These are phyloP conservation scores for Sporobolomyces roseus DNA, from an alignment of 768 basidiomycete species.

Conservation along the genomic window DNA sequence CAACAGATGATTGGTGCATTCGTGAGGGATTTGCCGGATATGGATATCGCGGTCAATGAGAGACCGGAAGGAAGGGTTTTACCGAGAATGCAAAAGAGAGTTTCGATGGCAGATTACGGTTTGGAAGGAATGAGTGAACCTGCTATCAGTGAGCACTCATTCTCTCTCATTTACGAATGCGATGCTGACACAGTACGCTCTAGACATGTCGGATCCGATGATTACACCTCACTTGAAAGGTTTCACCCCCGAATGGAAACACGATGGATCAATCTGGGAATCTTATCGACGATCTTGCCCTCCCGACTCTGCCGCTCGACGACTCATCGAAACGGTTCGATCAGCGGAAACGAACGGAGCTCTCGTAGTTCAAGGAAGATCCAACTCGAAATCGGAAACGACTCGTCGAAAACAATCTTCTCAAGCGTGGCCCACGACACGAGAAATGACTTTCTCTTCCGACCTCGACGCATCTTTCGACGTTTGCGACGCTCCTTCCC, in stretches of 20 bases:
- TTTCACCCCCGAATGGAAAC: slow-evolving; percentile 79
- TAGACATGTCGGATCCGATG: slow-evolving; percentile 44
- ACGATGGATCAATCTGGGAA: slow-evolving; percentile 85
- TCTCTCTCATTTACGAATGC: background rate
- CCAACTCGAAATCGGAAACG: slow-evolving; percentile 40
- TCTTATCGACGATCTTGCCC: slow-evolving; percentile 87
- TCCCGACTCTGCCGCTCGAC: slow-evolving; percentile 71
- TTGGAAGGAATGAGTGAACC: slow-evolving; percentile 37
- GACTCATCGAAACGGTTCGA: slow-evolving; percentile 74
- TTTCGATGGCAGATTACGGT: slow-evolving; percentile 42
- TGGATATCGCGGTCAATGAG: slow-evolving; percentile 91
- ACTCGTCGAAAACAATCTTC: slow-evolving; percentile 44
- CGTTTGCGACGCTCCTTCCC: slow-evolving; percentile 76
- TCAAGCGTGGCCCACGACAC: slow-evolving; percentile 40
- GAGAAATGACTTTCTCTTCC: slow-evolving; percentile 63
- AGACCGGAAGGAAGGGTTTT: slow-evolving; percentile 90
- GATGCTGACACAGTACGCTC: background rate
- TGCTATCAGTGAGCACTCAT: slow-evolving; percentile 32
- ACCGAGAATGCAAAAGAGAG: slow-evolving; percentile 36
- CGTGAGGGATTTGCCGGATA: slow-evolving; percentile 69
- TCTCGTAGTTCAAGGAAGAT: slow-evolving; percentile 38
- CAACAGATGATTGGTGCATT: slow-evolving; percentile 44
- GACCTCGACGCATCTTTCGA: slow-evolving; percentile 65
- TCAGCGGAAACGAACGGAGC: slow-evolving; percentile 46
- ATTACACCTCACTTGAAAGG: slow-evolving; percentile 46